Conservation (phyloP, 2,329 filamentous ascomycete species). For the Tolypocladium guangdongense region DNA sequence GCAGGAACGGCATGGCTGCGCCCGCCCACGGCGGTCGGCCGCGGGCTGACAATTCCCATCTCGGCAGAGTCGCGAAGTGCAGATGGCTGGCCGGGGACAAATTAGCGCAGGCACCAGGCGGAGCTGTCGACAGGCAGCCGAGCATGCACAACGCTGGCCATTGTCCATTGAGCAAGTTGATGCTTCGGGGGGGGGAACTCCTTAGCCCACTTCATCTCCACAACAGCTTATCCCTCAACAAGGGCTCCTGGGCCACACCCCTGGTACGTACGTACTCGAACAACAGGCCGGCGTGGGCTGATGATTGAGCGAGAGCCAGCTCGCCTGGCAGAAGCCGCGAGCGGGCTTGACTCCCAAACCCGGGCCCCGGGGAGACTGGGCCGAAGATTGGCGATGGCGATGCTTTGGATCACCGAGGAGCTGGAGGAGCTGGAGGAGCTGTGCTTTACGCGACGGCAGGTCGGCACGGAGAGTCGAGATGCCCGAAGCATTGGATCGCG, state of each 20-base stretch:
- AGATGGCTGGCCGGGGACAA: not conserved
- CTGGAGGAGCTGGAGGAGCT: too few relatives aligned
- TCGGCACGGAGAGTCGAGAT: not conserved
- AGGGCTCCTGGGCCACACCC: not conserved
- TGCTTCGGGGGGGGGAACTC: not conserved
- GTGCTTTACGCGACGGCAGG: too few relatives aligned
- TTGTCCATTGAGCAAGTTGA: not conserved
- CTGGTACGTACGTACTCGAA: not conserved
- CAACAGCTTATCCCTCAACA: constrained; percentile 4
- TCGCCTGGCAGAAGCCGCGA: not conserved
- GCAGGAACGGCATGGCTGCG: constrained; percentile 4
- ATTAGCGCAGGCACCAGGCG: not conserved
- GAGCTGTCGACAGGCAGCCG: not conserved
- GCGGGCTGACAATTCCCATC: not conserved
- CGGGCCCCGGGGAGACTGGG: not conserved
- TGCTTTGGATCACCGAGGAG: not conserved
- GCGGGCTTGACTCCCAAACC: not conserved
- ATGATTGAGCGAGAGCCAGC: not conserved
- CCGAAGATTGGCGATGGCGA: not conserved
- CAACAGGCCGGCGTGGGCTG: not conserved
- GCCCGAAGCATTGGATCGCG: not conserved
- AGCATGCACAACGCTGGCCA: not conserved
- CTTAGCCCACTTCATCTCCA: constrained; percentile 2
- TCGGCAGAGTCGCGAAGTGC: not conserved
- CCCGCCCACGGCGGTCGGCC: not conserved